A percentile compares a stretch with the other conserved stretches of the same genome.
Evolutionary conservation across 768 basidiomycete genomes (phyloP).

Genomic region (Royoungia palumana): DNA sequence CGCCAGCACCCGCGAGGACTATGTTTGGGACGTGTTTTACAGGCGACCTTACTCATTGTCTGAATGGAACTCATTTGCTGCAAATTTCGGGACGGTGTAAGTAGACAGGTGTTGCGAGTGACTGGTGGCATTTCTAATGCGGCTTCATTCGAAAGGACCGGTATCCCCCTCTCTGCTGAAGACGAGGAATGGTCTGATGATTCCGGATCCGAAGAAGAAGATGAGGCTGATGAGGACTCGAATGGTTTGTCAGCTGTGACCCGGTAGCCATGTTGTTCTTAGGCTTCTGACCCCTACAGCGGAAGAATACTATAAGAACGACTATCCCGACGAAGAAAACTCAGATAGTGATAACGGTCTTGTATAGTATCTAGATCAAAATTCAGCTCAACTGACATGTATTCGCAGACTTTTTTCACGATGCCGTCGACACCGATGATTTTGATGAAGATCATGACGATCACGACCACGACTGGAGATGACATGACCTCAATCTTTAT

Average conservation of each 20-base stretch:
- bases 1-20: conserved; percentile 47
- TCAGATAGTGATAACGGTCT: conserved; percentile 41
- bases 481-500: conserved; percentile 7
- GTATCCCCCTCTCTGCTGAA: conserved; percentile 55
- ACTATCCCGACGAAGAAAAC: conserved; percentile 74
- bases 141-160: conserved; percentile 43
- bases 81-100: conserved; percentile 64
- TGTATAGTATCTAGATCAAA: conserved; percentile 13
- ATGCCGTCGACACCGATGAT: conserved; percentile 49
- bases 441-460: conserved; percentile 30
- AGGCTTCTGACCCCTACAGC: conserved; percentile 37
- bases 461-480: conserved; percentile 34
- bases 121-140: not conserved
- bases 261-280: not conserved
- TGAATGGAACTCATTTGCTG: conserved; percentile 56
- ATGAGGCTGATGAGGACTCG: conserved; percentile 81
- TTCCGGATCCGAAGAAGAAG: conserved; percentile 64
- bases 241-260: conserved; percentile 51
- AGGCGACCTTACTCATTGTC: conserved; percentile 57
- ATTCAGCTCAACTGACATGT: not conserved
- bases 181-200: conserved; percentile 55
- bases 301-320: conserved; percentile 82
- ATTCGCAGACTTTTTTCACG: conserved; percentile 55
- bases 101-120: conserved; percentile 16
- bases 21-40: conserved; percentile 85